phyloP scores from a whole-genome alignment of 371 early-diverging fungal species.

The Mucor piriformis region DNA sequence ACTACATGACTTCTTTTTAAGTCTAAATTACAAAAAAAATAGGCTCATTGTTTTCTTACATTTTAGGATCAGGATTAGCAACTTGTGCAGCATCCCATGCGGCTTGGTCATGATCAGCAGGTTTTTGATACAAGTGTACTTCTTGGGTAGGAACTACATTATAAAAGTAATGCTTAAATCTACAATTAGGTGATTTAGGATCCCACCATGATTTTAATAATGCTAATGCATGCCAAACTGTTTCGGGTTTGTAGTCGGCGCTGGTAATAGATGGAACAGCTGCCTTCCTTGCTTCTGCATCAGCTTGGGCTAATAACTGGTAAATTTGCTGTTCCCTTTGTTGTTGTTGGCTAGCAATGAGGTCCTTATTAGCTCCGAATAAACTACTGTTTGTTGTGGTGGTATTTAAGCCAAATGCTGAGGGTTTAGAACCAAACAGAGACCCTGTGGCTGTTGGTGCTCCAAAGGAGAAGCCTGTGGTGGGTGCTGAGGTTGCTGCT shows the following conservation, averaged over 20 bases:
- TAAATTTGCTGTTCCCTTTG: constrained; percentile 42
- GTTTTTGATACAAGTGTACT: constrained; percentile 74
- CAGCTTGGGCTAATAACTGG: constrained; percentile 27
- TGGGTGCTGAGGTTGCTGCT: background rate
- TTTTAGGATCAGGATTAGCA: constrained; percentile 83
- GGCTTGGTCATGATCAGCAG: constrained; percentile 72
- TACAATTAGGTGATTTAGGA: constrained; percentile 75
- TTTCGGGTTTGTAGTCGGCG: constrained; percentile 35
- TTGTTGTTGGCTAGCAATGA: too few species aligned
- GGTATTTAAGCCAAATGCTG: background rate
- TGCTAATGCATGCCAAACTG: constrained; percentile 61
- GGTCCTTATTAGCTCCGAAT: constrained; percentile 4
- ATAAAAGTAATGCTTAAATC: constrained; percentile 91
- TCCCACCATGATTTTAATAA: constrained; percentile 80
- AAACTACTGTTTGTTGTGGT: constrained; percentile 1
- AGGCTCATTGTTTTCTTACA: constrained; percentile 26
- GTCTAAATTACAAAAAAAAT: background rate
- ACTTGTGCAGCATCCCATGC: constrained; percentile 81
- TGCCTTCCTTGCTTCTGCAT: constrained; percentile 41
- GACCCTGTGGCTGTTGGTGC: constrained; percentile 5
- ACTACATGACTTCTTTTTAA: background rate
- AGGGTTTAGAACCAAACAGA: background rate
- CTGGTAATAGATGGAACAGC: constrained; percentile 29
- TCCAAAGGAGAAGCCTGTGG: background rate
- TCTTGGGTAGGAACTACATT: constrained; percentile 84